A percentile compares a stretch with the other conserved stretches of the same genome.
These are phyloP conservation scores for Ilex aquifolium DNA, from an alignment of 257 asterid species.

Conservation along the genomic window DNA sequence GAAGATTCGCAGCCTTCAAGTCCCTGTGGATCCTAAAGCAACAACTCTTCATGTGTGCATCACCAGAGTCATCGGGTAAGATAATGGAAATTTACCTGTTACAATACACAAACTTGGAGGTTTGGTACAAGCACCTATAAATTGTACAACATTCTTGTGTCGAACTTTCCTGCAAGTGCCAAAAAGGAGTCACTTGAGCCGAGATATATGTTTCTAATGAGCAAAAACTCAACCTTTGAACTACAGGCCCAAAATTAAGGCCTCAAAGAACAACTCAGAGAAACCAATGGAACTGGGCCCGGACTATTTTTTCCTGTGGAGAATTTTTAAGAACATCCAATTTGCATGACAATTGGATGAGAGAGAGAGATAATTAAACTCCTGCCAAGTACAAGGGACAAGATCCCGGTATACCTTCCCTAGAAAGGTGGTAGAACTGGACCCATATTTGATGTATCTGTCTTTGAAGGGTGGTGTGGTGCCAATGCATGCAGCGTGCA, in stretches of 20 bases:
- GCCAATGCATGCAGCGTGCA: too few species aligned
- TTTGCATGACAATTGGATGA: not conserved
- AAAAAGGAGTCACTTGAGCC: not conserved
- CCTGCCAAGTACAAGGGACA: not conserved
- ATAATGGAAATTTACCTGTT: slow-evolving; percentile 49
- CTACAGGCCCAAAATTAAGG: too few species aligned
- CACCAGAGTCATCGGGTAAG: not conserved
- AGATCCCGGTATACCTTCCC: not conserved
- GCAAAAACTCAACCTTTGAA: too few species aligned
- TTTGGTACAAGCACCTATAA: slow-evolving; percentile 92
- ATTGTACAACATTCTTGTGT: slow-evolving; percentile 94
- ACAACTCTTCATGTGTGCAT: too few species aligned
- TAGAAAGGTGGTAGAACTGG: too few species aligned
- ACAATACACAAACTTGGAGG: slow-evolving; percentile 93
- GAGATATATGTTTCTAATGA: too few species aligned
- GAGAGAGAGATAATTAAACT: too few species aligned
- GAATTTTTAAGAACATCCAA: not conserved
- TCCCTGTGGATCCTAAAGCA: slow-evolving; percentile 59
- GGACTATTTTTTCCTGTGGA: too few species aligned
- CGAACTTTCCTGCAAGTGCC: slow-evolving; percentile 84
- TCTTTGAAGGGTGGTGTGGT: too few species aligned
- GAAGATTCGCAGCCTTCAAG: slow-evolving; percentile 95
- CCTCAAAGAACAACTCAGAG: not conserved
- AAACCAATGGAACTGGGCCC: not conserved
- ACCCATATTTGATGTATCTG: too few species aligned